Evolutionary conservation across 345 rosid species (phyloP), one percentile per base, ranked within the genome.

Genomic region (Nasturtium officinale): DNA sequence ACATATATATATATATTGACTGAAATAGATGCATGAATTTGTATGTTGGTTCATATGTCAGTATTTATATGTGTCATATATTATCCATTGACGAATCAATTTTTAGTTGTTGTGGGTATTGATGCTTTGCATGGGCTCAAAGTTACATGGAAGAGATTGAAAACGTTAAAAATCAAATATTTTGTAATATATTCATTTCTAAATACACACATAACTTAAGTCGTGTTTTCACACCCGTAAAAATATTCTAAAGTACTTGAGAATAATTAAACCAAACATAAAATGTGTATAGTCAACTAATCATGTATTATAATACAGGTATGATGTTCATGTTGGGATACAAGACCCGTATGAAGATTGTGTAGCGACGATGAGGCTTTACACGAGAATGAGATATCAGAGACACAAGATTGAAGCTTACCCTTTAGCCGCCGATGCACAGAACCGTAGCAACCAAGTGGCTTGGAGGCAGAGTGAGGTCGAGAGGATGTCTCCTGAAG

Each of bases 341-440:
- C 96, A 91, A 84, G 86, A 88, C 21, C 97, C 98, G 0, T 94
- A 80, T 7, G 97, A 94, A 40, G 97, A 94, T 58, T 87, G 97
- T 61, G 96, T 87, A 11, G 97, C 96, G 9, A 79, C 92, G 28
- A 87, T 91, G 98, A 88, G 95, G 82, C 90, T 94, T 61, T 94
- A 94, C 84, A 79, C 65, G 77, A 86, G 97, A 78, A 94, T 91
- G 98, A 85, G 87, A 78, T 79, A 74, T 9, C 97, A 87, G 76
- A 80, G 10, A 17, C 98, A 94, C 65, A 47, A 4, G 73, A 80
- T 65, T 18, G 90, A 94, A 78, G 84, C 86, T 21, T 73, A 74
- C 55, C 92, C 96, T 25, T 81, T 87, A 37, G 90, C 92, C 28
- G 78, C 89, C 0, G 96, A 90, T 37, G 88, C 92, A 3, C 98